phyloP scores from a whole-genome alignment of 441 rosid genomes.

The Croton setiger region DNA sequence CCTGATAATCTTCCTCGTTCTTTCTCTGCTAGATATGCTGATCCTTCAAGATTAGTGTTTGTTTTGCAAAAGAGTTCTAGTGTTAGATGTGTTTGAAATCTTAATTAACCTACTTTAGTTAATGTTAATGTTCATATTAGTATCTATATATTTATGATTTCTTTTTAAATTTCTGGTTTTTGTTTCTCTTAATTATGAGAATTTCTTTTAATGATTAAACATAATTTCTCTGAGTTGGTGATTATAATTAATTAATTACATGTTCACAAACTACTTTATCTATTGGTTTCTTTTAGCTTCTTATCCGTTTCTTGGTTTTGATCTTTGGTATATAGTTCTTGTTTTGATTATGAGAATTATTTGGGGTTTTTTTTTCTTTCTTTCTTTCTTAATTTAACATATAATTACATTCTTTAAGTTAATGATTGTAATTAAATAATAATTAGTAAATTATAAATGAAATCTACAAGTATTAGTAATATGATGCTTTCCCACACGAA shows the following conservation, averaged over 20 bases:
- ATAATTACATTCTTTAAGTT: not conserved
- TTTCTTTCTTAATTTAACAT: not conserved
- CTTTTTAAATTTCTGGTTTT: not conserved
- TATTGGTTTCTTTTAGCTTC: not conserved
- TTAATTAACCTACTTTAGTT: not conserved
- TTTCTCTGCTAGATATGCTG: conserved; percentile 54
- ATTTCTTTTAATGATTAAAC: no score
- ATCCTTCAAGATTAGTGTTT: conserved; percentile 33
- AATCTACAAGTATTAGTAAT: not conserved
- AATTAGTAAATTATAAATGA: not conserved
- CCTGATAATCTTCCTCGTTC: conserved; percentile 46
- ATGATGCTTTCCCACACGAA: not conserved
- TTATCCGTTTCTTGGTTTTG: not conserved
- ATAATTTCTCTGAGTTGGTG: no score
- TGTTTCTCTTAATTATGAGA: no score
- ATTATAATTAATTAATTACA: no score
- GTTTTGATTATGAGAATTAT: not conserved
- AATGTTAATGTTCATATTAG: conserved; percentile 1
- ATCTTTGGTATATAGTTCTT: not conserved
- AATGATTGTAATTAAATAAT: not conserved
- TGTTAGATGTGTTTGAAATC: conserved; percentile 9
- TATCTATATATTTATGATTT: no score
- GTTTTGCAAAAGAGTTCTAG: conserved; percentile 12
- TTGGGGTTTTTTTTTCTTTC: no score
- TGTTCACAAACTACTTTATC: not conserved